Base-by-base conservation (phyloP, 1,284 basidiomycete genomes). In the Ustilago shanxiensis region DNA sequence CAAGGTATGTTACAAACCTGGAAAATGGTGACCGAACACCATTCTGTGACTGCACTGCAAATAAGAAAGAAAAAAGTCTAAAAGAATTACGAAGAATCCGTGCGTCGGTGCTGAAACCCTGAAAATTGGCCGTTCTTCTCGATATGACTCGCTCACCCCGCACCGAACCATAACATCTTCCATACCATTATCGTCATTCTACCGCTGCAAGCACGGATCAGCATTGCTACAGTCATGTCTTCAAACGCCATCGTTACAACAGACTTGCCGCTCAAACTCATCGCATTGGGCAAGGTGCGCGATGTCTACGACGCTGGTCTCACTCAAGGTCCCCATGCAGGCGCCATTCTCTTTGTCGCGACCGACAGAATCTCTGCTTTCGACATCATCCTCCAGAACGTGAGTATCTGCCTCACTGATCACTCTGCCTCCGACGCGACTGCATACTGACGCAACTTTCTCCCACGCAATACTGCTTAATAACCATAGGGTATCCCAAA, bases 291-390 rank as follows among this genome's bases (percentile, higher is more conserved):
- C 44, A 86, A 86, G 66, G 84, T 86, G 13, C 77, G 84, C 51
- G 84, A 86, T 64, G 79, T 86, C 22, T 86, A 86, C 76, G 83
- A 85, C 50, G 78, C 84, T 18, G 73, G 73, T 24, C 49, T 83
- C 33, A 66, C 59, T 14, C 24, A 77, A 1, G 77, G 72, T n/a
- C 61, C 77, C 18, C 73, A 74, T 49, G 60, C 60, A 10, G 83
- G 72, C n/a, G 77, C 84, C 22, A 66, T 86, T 45, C 90, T 99
- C 64, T 98, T 99, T 87, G 92, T 99, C 60, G 95, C 96, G 7
- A 93, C 94, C 16, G 97, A 99, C 88, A 90, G 97, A 72, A 97
- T 98, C 85, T 96, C 94, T 22, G 95, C 96, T 0, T 99, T 95
- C 88, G 96, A 99, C 89, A 93, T 98, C 72, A 92, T 86, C 35